Percentiles rank a stretch among this genome's conserved stretches.
These are phyloP conservation scores for Sporothrix euskadiensis DNA, from an alignment of 2,329 filamentous ascomycete genomes.

Conservation along the genomic window DNA sequence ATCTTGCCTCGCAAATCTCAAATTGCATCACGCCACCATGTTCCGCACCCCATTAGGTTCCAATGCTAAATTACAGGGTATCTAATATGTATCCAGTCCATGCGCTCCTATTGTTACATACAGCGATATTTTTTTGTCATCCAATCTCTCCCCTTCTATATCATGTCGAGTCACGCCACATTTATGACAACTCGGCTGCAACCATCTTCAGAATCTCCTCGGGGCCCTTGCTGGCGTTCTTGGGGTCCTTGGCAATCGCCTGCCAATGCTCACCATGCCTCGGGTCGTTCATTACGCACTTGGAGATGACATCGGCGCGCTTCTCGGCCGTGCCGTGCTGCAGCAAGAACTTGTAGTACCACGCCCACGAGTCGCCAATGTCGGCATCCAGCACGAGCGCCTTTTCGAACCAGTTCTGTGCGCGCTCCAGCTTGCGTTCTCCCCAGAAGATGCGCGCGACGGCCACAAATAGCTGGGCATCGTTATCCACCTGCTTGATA, in stretches of 20 bases:
- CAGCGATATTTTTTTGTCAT: neutral
- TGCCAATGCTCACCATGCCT: slow-evolving; percentile 94
- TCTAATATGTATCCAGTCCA: slow-evolving; percentile 24
- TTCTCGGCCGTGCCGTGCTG: slow-evolving; percentile 97
- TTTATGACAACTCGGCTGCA: slow-evolving; percentile 48
- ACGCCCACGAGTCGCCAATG: slow-evolving; percentile 91
- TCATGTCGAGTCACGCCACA: neutral
- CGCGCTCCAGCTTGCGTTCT: slow-evolving; percentile 88
- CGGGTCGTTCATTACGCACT: slow-evolving; percentile 81
- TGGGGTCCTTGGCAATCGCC: slow-evolving; percentile 77
- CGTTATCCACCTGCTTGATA: slow-evolving; percentile 95
- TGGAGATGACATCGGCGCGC: slow-evolving; percentile 76
- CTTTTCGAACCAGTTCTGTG: slow-evolving; percentile 96
- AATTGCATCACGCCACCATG: neutral
- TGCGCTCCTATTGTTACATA: slow-evolving; percentile 11
- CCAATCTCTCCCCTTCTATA: neutral
- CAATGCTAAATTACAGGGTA: slow-evolving; percentile 22
- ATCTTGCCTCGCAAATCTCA: neutral
- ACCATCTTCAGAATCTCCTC: slow-evolving; percentile 86
- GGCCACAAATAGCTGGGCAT: slow-evolving; percentile 83
- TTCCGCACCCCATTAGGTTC: neutral
- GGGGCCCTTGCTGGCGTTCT: slow-evolving; percentile 69
- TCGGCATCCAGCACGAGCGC: slow-evolving; percentile 86
- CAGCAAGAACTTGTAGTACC: slow-evolving; percentile 91
- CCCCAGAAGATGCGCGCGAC: slow-evolving; percentile 96